Evolutionary conservation across 441 rosid species (phyloP), one percentile per base, ranked within the genome.

Genomic region (Sinapis alba): DNA sequence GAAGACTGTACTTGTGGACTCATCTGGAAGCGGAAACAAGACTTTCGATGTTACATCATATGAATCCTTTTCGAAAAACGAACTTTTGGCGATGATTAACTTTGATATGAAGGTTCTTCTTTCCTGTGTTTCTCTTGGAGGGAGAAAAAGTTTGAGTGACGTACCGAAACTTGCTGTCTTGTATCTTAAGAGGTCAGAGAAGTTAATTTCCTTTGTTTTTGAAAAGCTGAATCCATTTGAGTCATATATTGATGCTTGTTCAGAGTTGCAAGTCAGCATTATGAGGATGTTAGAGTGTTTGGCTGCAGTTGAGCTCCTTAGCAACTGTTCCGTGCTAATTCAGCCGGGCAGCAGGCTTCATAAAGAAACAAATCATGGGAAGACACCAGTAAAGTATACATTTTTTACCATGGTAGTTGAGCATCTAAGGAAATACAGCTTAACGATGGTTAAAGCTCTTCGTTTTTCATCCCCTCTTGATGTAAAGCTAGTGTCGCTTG

Each of bases 61-160:
- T 76, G 78, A 79, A 67, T 65, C 83, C 45, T 90, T 82, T 83
- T 84, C 97, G 19, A 89, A 85, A 82, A 64, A 43, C n/a, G 98
- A 96, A 81, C 72, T 93, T 78, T 75, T 83, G 85, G 92, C 97
- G 16, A 61, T 96, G 69, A 61, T 91, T 72, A 93, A 91, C 65
- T 96, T 96, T 86, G 97, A 96, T 86, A 83, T 93, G 86, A 93
- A 96, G 85, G 98, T 88, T 77, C 65, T 93, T 73, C 84, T 91
- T 81, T 84, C 93, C 28, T 87, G 96, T 76, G 85, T 86, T 74
- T 81, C 87, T 69, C 80, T 87, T 73, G 83, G 82, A 71, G 93
- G 81, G 75, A 67, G 61, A 62, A 81, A 72, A 78, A 80, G 51
- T 77, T 82, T 88, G 86, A 84, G 82, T 85, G 86, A 80, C 73